phyloP scores from a whole-genome alignment of 1,284 basidiomycete genomes.

The Ganoderma meredithae region DNA sequence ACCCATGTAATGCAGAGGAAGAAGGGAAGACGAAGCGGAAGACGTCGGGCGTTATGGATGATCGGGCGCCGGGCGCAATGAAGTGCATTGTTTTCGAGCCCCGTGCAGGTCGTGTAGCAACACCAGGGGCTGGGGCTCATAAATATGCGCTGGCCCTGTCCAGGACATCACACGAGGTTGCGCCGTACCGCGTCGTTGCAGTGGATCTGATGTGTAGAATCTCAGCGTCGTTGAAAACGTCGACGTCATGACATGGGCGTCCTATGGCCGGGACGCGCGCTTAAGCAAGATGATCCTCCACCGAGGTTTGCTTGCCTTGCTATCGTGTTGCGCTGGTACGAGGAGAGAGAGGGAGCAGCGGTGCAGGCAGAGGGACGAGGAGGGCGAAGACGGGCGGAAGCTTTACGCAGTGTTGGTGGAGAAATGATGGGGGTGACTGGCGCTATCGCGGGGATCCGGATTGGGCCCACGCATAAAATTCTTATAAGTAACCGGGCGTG shows the following conservation, averaged over 20 bases:
- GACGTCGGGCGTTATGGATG: conserved; percentile 13
- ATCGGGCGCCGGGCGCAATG: conserved; percentile 1
- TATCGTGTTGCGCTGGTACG: not conserved
- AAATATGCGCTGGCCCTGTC: not conserved
- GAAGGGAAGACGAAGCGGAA: conserved; percentile 27
- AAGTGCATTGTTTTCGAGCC: conserved; percentile 17
- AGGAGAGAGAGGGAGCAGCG: not conserved
- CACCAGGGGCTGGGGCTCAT: conserved; percentile 5
- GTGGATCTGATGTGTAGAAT: conserved; percentile 12
- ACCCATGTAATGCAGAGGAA: conserved; percentile 13
- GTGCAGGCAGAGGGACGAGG: conserved; percentile 4
- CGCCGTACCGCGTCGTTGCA: not conserved
- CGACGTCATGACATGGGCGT: conserved; percentile 25
- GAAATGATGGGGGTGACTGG: conserved; percentile 27
- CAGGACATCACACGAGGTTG: not conserved
- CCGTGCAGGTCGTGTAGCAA: conserved; percentile 27
- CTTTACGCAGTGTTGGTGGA: conserved; percentile 12
- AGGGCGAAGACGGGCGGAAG: conserved; percentile 10
- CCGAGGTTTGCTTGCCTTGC: not conserved
- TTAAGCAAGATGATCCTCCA: not conserved
- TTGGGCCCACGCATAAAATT: conserved; percentile 39
- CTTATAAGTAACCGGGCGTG: conserved; percentile 23
- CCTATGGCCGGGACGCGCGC: not conserved
- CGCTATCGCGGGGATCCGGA: conserved; percentile 28
- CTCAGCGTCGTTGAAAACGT: not conserved